Conservation (phyloP, 2,329 filamentous ascomycete genomes). For the Elsinoe fawcettii region DNA sequence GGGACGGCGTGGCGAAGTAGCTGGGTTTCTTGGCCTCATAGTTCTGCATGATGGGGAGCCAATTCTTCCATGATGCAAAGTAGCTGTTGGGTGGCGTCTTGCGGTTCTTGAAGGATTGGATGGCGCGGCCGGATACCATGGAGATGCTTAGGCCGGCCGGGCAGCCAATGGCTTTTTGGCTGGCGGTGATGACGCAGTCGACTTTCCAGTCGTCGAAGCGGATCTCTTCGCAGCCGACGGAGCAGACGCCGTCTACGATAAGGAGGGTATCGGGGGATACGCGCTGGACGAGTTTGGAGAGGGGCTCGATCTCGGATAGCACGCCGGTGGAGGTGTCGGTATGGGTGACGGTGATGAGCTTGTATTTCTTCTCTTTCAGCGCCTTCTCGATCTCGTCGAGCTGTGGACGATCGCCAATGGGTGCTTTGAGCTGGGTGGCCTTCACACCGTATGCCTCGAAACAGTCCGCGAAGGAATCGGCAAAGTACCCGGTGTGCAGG, state of each 20-base stretch:
- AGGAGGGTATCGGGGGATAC: constrained; percentile 88
- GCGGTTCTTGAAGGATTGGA: constrained; percentile 69
- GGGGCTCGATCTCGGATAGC: constrained; percentile 76
- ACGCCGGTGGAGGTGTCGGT: constrained; percentile 97
- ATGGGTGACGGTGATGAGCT: constrained; percentile 89
- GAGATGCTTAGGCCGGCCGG: constrained; percentile 90
- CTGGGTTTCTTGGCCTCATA: constrained; percentile 97
- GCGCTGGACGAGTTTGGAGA: constrained; percentile 73
- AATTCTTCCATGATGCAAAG: constrained; percentile 96
- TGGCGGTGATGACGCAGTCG: constrained; percentile 87
- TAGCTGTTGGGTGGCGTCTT: constrained; percentile 79
- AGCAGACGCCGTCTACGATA: constrained; percentile 94
- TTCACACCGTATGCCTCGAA: constrained; percentile 84
- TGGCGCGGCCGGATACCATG: constrained; percentile 84
- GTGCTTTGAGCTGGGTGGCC: constrained; percentile 80
- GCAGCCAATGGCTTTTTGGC: constrained; percentile 93
- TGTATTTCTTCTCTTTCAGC: constrained; percentile 84
- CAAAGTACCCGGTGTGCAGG: constrained; percentile 94
- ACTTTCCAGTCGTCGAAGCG: constrained; percentile 91
- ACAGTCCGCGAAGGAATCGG: constrained; percentile 88
- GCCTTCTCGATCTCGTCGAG: constrained; percentile 82
- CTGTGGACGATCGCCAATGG: constrained; percentile 80
- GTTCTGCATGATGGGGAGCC: constrained; percentile 97
- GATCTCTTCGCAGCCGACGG: constrained; percentile 91
- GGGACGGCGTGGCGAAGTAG: constrained; percentile 95